Evolutionary conservation across 2,329 filamentous ascomycete genomes (phyloP), one percentile per base, ranked within the genome.

Genomic region (Hypoxylon rubiginosum): DNA sequence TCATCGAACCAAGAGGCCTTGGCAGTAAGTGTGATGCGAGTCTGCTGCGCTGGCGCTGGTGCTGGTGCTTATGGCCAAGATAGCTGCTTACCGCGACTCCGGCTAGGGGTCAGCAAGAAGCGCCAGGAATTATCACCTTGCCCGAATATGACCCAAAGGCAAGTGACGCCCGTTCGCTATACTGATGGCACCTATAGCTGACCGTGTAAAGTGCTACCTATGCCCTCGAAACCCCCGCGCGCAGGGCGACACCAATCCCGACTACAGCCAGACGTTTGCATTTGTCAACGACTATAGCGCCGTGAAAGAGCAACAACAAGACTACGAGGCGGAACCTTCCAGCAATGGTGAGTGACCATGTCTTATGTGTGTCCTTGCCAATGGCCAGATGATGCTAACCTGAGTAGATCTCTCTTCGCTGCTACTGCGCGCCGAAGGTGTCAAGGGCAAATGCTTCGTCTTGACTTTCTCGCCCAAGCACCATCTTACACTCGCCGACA

Each of bases 241-340:
- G 3, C 90, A 93, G 73, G 96, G 96, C 59, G 93, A 96, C 75
- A 78, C 80, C 65, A 99, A 99, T 75, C 95, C 96, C 1, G 84
- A 92, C 58, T 99, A 98, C 77, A 86, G 92, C 56, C 88, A 88
- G 74, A 97, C 94, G 0, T 98, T 97, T 77, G 91, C 95, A 41
- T 99, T 99, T 76, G 92, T 98, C 72, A 99, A 99, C 75, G 96
- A 99, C 79, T 99, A 96, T 81, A 97, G 93, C 75, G 96, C 96
- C 1, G 95, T 99, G 54, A 97, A 97, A 81, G 94, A 97, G 80
- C 86, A 92, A 68, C 96, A 99, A 79, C 90, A 91, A 30, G 90
- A 92, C 51, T 99, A 98, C 79, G 76, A 79, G 36, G 79, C 80
- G 1, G 77, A 81, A 3, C 58, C 74, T 9, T 80, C 78, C 4